Base-by-base conservation (phyloP, 495 filamentous ascomycete genomes). In the Lophiostoma macrostomum region DNA sequence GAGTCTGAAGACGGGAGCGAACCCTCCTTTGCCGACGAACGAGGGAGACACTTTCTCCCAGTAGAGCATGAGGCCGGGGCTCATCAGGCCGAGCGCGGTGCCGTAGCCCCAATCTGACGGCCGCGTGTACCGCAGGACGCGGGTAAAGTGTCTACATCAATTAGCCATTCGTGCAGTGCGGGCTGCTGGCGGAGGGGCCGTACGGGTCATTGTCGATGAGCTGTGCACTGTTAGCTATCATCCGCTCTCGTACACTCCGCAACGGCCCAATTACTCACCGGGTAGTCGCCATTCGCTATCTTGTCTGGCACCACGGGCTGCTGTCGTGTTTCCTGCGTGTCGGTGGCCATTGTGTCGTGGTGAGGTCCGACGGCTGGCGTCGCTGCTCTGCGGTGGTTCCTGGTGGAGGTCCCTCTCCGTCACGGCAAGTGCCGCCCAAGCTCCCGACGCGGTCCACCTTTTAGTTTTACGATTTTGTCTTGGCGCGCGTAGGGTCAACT, bases 191-290 rank as follows among this genome's bases (percentile, higher is more conserved):
- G n/a, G n/a, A n/a, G 30, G 39, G 45, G 53, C 13, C 85, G 69
- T 88, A 97, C 91, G 91, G 91, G 73, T 97, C 91, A 74, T 83
- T 90, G 75, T 97, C 91, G 69, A 97, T 97, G 73, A 96, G 85
- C 91, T 97, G 64, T 63, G 54, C 31, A 8, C 25, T 53, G 53
- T 66, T 62, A 66, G 58, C 37, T 32, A 47, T 4, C 30, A 20
- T 30, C 1, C 13, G 28, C 36, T 44, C 46, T 51, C 53, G 55
- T 10, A 45, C 23, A 20, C 23, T 18, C n/a, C 13, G 2, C 4
- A n/a, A 16, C 23, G 31, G 22, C 34, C 34, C 39, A 43, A 49
- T 53, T 48, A 47, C 60, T 22, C 43, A 64, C 60, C 12, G 60
- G 60, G 34, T 64, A 64, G 11, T 60, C 56, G 22, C 55, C 55